These are phyloP conservation scores for Suhomyces prunicola DNA, from an alignment of 805 yeast genomes.

Conservation along the genomic window DNA sequence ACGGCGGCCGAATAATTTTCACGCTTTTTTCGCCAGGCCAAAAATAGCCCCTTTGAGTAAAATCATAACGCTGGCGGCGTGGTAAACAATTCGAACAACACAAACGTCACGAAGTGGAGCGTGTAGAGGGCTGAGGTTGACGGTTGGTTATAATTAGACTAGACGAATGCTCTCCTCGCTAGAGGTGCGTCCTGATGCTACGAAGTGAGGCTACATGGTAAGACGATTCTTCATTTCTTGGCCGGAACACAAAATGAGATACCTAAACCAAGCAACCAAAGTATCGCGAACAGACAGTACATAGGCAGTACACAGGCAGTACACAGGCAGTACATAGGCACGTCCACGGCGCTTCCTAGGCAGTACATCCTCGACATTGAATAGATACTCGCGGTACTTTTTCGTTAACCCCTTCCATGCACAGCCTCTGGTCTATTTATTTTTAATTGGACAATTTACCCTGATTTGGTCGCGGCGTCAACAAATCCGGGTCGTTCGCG, in stretches of 20 bases:
- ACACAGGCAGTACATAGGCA: too few relatives aligned
- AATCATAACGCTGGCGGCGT: conserved; percentile 1
- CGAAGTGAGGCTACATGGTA: neutral
- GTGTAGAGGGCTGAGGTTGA: neutral
- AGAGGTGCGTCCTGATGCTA: too few relatives aligned
- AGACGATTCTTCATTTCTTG: too few relatives aligned
- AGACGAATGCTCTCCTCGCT: neutral
- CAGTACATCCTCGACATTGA: too few relatives aligned
- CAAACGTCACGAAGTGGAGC: neutral
- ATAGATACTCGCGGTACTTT: too few relatives aligned
- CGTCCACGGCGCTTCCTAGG: too few relatives aligned
- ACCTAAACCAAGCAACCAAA: too few relatives aligned
- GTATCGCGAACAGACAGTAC: too few relatives aligned
- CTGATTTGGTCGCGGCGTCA: neutral
- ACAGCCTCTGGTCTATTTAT: neutral
- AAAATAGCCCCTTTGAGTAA: neutral
- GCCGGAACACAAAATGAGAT: too few relatives aligned
- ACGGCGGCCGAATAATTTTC: neutral
- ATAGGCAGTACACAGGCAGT: too few relatives aligned
- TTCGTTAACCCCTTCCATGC: neutral
- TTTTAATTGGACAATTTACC: neutral
- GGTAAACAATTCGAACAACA: neutral
- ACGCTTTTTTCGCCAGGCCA: neutral
- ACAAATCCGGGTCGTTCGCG: neutral
- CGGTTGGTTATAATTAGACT: neutral